These are phyloP conservation scores for Acanthamoeba lenticulata DNA, from an alignment of 208 protist species.

Conservation along the genomic window DNA sequence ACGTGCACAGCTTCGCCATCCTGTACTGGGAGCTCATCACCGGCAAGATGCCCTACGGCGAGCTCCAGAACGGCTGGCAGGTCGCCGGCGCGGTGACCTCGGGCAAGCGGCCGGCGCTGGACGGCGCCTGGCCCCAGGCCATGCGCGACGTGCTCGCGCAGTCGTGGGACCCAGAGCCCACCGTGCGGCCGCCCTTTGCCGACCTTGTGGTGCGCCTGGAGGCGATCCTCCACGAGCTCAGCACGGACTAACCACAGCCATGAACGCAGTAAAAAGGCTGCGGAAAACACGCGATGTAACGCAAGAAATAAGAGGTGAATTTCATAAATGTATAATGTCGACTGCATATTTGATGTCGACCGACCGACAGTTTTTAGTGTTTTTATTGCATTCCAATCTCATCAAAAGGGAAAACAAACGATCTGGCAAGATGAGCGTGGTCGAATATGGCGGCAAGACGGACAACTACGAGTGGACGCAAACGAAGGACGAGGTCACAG, in stretches of 20 bases:
- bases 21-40: constrained; percentile 54
- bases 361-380: no score
- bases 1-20: constrained; percentile 55
- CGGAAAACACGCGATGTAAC: neutral
- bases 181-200: constrained; percentile 47
- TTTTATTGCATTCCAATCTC: no score
- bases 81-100: constrained; percentile 38
- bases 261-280: no score
- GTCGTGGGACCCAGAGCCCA: constrained; percentile 69
- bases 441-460: constrained; percentile 67
- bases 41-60: constrained; percentile 39
- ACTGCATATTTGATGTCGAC: no score
- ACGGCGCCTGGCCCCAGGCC: neutral
- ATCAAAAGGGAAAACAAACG: neutral
- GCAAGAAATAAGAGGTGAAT: neutral
- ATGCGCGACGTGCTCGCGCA: constrained; percentile 28
- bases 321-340: no score
- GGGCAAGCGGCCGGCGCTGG: constrained; percentile 11
- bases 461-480: constrained; percentile 60
- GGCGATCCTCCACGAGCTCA: neutral
- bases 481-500: constrained; percentile 58
- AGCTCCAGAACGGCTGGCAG: constrained; percentile 65
- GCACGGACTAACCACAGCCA: neutral
- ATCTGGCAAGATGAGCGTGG: neutral
- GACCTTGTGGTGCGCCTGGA: constrained; percentile 67